Conservation (phyloP, 306 rosid genomes). For the Prunus mira region DNA sequence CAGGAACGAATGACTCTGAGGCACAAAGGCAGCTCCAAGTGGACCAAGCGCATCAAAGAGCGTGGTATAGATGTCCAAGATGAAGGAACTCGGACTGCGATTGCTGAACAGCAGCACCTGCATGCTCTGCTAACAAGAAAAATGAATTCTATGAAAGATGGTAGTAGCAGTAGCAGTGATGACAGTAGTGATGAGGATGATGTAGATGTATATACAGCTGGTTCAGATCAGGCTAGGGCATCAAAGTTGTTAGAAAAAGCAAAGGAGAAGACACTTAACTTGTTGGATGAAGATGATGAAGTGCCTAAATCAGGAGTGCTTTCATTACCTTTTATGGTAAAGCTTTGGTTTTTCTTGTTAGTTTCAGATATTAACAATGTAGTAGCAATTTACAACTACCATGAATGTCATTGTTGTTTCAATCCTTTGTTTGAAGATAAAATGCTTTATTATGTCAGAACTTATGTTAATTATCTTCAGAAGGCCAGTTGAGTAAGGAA, state of each 20-base stretch:
- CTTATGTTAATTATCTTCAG: neutral
- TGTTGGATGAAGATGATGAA: slow-evolving; percentile 67
- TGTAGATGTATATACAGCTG: slow-evolving; percentile 37
- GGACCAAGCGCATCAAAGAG: slow-evolving; percentile 62
- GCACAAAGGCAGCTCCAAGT: slow-evolving; percentile 66
- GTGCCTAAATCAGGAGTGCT: slow-evolving; percentile 76
- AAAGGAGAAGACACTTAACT: slow-evolving; percentile 60
- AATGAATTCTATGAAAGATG: slow-evolving; percentile 64
- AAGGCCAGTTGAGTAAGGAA: neutral
- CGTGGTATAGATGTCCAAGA: slow-evolving; percentile 82
- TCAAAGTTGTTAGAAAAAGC: slow-evolving; percentile 64
- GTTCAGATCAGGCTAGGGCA: slow-evolving; percentile 50
- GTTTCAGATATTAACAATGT: neutral
- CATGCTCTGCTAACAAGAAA: slow-evolving; percentile 77
- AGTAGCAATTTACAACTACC: neutral
- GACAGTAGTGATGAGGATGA: slow-evolving; percentile 66
- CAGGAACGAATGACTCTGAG: slow-evolving; percentile 87
- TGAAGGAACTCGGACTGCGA: slow-evolving; percentile 89
- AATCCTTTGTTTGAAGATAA: neutral
- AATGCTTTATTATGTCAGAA: neutral
- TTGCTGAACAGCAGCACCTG: slow-evolving; percentile 64
- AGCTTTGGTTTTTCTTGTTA: slow-evolving; percentile 20
- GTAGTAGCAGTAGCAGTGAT: slow-evolving; percentile 64
- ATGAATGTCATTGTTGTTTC: neutral
- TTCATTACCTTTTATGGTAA: slow-evolving; percentile 89